Evolutionary conservation across 78 protist genomes (phyloP).

Genomic region (Anaeramoeba flamelloides): DNA sequence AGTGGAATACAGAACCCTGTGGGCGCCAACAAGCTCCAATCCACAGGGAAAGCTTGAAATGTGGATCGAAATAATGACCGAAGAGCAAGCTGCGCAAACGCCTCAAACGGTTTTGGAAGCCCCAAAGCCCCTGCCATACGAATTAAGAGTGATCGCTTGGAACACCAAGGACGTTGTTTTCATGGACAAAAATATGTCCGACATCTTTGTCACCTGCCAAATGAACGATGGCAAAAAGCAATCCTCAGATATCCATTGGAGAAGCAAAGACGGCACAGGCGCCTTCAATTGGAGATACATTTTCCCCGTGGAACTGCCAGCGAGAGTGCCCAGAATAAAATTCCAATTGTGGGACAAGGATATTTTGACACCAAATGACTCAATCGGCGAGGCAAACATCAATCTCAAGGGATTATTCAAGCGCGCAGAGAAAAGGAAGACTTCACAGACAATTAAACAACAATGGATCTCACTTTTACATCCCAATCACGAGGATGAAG

Average conservation of each 20-base stretch:
- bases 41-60: constrained; percentile 14
- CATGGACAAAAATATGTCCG: not conserved
- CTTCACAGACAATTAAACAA: not conserved
- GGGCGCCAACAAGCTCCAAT: constrained; percentile 2
- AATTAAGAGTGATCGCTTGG: constrained; percentile 15
- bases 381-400: not conserved
- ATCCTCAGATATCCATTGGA: constrained; percentile 12
- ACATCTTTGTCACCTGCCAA: constrained; percentile 7
- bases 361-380: not conserved
- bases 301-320: not conserved
- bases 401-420: not conserved
- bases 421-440: not conserved
- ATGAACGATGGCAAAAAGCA: not conserved
- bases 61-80: constrained; percentile 12
- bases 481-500: not conserved
- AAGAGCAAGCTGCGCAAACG: constrained; percentile 8
- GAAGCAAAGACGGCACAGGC: constrained; percentile 12
- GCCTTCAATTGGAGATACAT: constrained; percentile 12
- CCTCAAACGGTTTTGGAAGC: not conserved
- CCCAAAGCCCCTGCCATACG: constrained; percentile 2
- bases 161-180: constrained; percentile 1
- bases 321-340: not conserved
- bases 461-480: not conserved
- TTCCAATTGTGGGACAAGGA: not conserved
- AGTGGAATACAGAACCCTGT: constrained; percentile 5